Evolutionary conservation across 1,284 basidiomycete genomes (phyloP).

Genomic region (Ustilago trichophora): DNA sequence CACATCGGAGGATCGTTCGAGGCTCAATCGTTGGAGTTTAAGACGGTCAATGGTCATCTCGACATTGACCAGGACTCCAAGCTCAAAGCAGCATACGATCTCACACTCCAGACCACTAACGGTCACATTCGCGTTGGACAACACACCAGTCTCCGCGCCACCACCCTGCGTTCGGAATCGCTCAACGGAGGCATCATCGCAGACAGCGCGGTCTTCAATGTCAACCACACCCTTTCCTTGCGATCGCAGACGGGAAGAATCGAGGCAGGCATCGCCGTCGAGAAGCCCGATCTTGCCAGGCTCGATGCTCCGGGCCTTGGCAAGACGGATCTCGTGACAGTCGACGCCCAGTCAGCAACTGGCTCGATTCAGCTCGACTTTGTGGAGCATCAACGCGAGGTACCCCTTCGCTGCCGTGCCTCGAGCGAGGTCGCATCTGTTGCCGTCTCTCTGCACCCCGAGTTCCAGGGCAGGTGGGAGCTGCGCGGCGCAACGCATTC

Average conservation of each 20-base stretch:
- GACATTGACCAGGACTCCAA: conserved; percentile 25
- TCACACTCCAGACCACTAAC: conserved; percentile 35
- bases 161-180: conserved; percentile 35
- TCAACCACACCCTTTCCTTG: conserved; percentile 48
- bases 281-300: conserved; percentile 30
- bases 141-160: conserved; percentile 30
- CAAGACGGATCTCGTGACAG: conserved; percentile 31
- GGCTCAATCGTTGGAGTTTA: conserved; percentile 32
- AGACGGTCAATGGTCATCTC: conserved; percentile 38
- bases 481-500: conserved; percentile 43
- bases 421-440: conserved; percentile 33
- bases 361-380: conserved; percentile 47
- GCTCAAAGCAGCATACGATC: conserved; percentile 35
- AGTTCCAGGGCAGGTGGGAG: conserved; percentile 47
- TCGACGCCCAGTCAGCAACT: conserved; percentile 35
- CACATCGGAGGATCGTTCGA: conserved; percentile 38
- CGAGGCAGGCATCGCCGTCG: conserved; percentile 41
- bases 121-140: conserved; percentile 42
- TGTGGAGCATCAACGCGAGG: conserved; percentile 27
- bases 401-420: conserved; percentile 40
- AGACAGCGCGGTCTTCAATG: conserved; percentile 36
- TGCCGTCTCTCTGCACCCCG: conserved; percentile 27
- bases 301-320: conserved; percentile 34
- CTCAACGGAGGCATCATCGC: conserved; percentile 43
- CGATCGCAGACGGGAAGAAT: conserved; percentile 33